phyloP scores from a whole-genome alignment of 495 filamentous ascomycete species.

The Penicillium bialowiezense region DNA sequence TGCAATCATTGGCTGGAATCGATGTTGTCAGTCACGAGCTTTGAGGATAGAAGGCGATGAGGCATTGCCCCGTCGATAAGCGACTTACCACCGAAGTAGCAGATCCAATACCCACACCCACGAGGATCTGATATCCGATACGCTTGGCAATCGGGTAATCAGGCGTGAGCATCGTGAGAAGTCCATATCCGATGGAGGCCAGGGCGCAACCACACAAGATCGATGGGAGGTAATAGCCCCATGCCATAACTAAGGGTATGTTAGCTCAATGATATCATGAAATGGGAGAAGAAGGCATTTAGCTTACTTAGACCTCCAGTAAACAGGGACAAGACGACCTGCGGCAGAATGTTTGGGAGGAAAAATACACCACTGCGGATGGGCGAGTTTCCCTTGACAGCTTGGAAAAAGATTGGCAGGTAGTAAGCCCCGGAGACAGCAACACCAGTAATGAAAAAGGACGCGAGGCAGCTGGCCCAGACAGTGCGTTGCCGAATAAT shows the following conservation, averaged over 20 bases:
- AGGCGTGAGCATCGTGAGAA: slow-evolving; percentile 20
- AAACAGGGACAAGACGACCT: slow-evolving; percentile 38
- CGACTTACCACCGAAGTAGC: slow-evolving; percentile 37
- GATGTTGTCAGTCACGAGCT: neutral
- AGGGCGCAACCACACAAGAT: slow-evolving; percentile 3
- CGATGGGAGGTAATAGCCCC: slow-evolving; percentile 51
- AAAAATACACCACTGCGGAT: slow-evolving; percentile 27
- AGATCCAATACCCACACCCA: slow-evolving; percentile 45
- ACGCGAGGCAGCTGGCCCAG: neutral
- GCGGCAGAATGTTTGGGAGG: slow-evolving; percentile 37
- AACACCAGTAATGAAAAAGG: neutral
- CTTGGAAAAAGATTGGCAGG: slow-evolving; percentile 38
- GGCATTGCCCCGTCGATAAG: too few relatives aligned
- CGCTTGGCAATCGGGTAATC: slow-evolving; percentile 35
- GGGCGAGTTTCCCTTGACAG: slow-evolving; percentile 20
- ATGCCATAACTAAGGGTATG: slow-evolving; percentile 14
- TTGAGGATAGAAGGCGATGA: too few relatives aligned
- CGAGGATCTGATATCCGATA: slow-evolving; percentile 55
- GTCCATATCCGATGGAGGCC: slow-evolving; percentile 38
- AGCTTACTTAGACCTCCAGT: slow-evolving; percentile 30
- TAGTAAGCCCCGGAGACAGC: slow-evolving; percentile 25
- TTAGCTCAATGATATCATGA: slow-evolving; percentile 24
- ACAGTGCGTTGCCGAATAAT: neutral
- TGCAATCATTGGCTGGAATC: slow-evolving; percentile 40
- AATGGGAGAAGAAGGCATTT: slow-evolving; percentile 11